Percentiles rank a stretch among this genome's conserved stretches.
phyloP scores from a whole-genome alignment of 129 eudicot genomes.

The Helianthus tuberosus region DNA sequence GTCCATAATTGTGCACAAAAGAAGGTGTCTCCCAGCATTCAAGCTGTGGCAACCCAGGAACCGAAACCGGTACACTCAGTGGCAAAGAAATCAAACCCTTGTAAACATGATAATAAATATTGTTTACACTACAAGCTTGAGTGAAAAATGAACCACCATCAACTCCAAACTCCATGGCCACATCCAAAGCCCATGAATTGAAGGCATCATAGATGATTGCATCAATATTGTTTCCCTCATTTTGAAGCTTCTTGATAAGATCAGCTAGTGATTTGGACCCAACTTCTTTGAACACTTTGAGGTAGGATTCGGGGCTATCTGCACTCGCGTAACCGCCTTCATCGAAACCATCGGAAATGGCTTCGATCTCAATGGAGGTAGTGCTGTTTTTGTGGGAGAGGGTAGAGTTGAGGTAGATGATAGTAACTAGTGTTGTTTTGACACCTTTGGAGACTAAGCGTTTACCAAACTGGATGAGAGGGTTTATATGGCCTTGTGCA shows the following conservation, averaged over 20 bases:
- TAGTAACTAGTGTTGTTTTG: constrained; percentile 28
- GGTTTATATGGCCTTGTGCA: constrained; percentile 52
- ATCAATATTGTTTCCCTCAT: background rate
- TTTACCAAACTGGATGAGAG: constrained; percentile 43
- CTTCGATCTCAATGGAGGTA: constrained; percentile 15
- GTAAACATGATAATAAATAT: constrained; percentile 37
- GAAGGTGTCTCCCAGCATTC: constrained; percentile 41
- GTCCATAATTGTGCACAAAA: constrained; percentile 24
- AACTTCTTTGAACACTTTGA: background rate
- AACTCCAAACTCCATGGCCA: constrained; percentile 30
- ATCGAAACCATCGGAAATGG: constrained; percentile 32
- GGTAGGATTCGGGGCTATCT: background rate
- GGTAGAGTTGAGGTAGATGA: background rate
- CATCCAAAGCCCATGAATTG: constrained; percentile 38
- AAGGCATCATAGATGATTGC: constrained; percentile 44
- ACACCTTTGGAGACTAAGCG: constrained; percentile 39
- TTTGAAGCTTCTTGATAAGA: constrained; percentile 18
- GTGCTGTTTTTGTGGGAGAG: background rate
- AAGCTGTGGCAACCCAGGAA: constrained; percentile 46
- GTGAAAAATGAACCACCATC: constrained; percentile 45
- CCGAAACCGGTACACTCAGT: constrained; percentile 1
- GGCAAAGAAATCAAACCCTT: constrained; percentile 33
- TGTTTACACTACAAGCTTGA: constrained; percentile 47
- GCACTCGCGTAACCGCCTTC: background rate
- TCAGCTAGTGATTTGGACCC: constrained; percentile 16